Evolutionary conservation across 371 early-diverging fungal species (phyloP), one percentile per base, ranked within the genome.

Genomic region (Mycotypha africana): DNA sequence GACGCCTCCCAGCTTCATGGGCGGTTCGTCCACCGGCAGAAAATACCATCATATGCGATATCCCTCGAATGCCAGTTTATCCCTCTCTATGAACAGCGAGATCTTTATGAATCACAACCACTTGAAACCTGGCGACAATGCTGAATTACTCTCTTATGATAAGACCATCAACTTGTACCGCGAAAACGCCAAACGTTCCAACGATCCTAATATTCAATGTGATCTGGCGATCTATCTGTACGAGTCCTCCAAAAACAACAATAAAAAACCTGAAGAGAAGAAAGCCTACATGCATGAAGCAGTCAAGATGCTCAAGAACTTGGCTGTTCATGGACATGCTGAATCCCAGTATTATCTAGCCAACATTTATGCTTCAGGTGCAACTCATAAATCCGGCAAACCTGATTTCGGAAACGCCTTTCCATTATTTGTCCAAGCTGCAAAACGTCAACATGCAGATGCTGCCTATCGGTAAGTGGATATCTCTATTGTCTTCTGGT

Each of bases 221-320:
- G 87, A 86, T 46, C 83, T 91, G 56, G 89, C 88, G 4, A 78
- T 76, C 15, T 84, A 76, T 38, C 67, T 86, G 58, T 76, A 81
- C 8, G 75, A 79, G 21, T 72, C 79, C 14, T 79, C 78, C 33
- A 77, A 78, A 26, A 58, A 70, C 2, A 30, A 26, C 16, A 3
- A 17, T 2, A 19, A 21, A 3, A 45, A 74, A 20, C 57, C 58
- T 10, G 60, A 66, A 25, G 64, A 70, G 20, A 66, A 61, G 3
- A 53, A 67, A 32, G 71, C 74, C 31, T 67, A 78, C 41, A 57
- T 78, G 25, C 57, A 52, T 22, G 84, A 84, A 51, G 82, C 80
- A 20, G 62, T 67, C 53, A 76, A 79, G 48, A 50, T 84, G n/a
- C 37, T 80, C 24, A 71, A 74, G 41, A 72, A 76, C 36, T 47